Percentiles rank a stretch among this genome's conserved stretches.
These are phyloP conservation scores for Trifolium repens DNA, from an alignment of 306 rosid species.

Conservation along the genomic window DNA sequence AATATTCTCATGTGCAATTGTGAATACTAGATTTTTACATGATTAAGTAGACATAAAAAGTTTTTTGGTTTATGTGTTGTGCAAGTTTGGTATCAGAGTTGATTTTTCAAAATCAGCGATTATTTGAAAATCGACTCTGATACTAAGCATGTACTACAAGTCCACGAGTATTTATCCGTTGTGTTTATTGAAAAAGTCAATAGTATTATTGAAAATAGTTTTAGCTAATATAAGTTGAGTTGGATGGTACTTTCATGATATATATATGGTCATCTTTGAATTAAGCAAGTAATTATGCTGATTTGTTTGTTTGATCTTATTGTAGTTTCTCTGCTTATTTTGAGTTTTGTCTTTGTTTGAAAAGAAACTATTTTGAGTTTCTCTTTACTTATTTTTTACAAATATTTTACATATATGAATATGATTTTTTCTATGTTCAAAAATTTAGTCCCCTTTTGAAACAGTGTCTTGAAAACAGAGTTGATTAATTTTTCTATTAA, in stretches of 20 bases:
- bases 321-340: neutral
- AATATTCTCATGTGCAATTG: neutral
- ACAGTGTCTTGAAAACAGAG: neutral
- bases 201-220: too few species aligned
- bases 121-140: too few species aligned
- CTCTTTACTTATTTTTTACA: neutral
- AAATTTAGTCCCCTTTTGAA: neutral
- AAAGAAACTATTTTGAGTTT: neutral
- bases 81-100: too few species aligned
- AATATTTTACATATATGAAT: neutral
- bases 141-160: too few species aligned
- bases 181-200: neutral
- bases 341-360: neutral
- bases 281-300: neutral
- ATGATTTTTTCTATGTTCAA: neutral
- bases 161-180: too few species aligned
- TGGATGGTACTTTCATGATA: too few species aligned
- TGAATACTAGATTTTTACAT: neutral
- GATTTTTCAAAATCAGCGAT: too few species aligned
- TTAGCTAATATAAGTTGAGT: too few species aligned
- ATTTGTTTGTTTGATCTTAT: neutral
- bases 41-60: neutral
- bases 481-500: neutral
- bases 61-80: too few species aligned
- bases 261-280: neutral